Percentiles rank a stretch among this genome's conserved stretches.
Evolutionary conservation across 1,139 yeast species (phyloP).

Genomic region (Geotrichum phurueaensis): DNA sequence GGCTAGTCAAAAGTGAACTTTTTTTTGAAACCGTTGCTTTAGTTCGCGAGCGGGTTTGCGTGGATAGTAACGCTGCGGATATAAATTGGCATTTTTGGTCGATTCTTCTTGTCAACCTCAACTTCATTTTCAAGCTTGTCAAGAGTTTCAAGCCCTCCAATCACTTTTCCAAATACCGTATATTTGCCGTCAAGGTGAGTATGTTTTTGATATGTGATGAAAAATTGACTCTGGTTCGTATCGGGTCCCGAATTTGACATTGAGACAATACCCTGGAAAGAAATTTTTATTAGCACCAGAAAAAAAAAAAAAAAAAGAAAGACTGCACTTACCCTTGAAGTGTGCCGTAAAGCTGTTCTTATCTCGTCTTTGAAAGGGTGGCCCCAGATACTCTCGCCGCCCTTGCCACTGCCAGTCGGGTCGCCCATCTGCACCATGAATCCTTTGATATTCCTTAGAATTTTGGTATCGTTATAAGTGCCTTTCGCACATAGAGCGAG

Average conservation of each 20-base stretch:
- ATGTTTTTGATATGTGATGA: slow-evolving; percentile 39
- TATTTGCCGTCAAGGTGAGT: slow-evolving; percentile 49
- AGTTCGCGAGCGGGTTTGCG: slow-evolving; percentile 36
- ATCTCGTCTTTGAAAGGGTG: slow-evolving; percentile 48
- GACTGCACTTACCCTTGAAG: slow-evolving; percentile 36
- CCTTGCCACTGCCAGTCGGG: slow-evolving; percentile 28
- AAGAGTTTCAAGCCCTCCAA: slow-evolving; percentile 38
- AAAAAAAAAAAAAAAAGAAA: too few relatives aligned
- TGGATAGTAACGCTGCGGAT: slow-evolving; percentile 41
- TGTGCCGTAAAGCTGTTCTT: slow-evolving; percentile 39
- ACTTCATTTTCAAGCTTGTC: slow-evolving; percentile 36
- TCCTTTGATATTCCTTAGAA: slow-evolving; percentile 42
- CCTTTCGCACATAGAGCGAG: slow-evolving; percentile 48
- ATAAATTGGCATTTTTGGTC: slow-evolving; percentile 38
- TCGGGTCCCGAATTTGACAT: slow-evolving; percentile 46
- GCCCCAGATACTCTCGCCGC: slow-evolving; percentile 50
- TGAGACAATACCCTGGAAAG: slow-evolving; percentile 37
- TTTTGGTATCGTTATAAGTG: slow-evolving; percentile 38
- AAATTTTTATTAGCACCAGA: background rate
- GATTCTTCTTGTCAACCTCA: slow-evolving; percentile 38
- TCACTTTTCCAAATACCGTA: slow-evolving; percentile 52
- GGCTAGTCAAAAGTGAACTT: too few relatives aligned
- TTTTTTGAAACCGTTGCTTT: background rate
- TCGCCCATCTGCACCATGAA: slow-evolving; percentile 50
- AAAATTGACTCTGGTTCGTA: slow-evolving; percentile 43